A percentile compares a stretch with the other conserved stretches of the same genome.
phyloP scores from a whole-genome alignment of 257 asterid species.

The Ligustrum vulgare region DNA sequence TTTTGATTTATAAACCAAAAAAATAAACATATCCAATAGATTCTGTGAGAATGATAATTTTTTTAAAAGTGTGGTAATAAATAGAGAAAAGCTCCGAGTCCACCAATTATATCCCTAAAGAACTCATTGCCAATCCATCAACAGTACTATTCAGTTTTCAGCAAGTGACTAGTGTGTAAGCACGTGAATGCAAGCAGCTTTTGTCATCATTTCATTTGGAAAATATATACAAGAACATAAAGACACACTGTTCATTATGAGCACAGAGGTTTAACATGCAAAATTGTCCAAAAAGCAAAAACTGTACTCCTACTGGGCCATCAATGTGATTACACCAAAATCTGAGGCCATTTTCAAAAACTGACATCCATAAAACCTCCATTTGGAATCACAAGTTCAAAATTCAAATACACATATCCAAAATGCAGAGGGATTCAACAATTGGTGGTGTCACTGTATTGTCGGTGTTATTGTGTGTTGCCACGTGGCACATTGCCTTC shows the following conservation, averaged over 20 bases:
- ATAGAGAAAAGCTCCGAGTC: too few relatives aligned
- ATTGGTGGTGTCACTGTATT: conserved; percentile 37
- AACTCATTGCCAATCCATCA: too few relatives aligned
- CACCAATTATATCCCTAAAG: too few relatives aligned
- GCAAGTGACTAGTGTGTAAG: too few relatives aligned
- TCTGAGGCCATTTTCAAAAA: conserved; percentile 30
- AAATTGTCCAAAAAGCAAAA: conserved; percentile 25
- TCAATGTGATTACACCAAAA: conserved; percentile 35
- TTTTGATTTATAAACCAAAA: too few relatives aligned
- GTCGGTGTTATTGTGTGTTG: conserved; percentile 44
- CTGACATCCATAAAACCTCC: conserved; percentile 62
- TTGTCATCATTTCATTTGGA: too few relatives aligned
- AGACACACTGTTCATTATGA: conserved; percentile 20
- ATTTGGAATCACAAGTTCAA: conserved; percentile 22
- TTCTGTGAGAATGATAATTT: too few relatives aligned
- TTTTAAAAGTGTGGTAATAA: too few relatives aligned
- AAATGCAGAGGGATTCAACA: conserved; percentile 29
- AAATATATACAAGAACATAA: neutral
- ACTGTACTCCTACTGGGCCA: conserved; percentile 20
- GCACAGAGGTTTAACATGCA: conserved; percentile 24
- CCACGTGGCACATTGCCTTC: conserved; percentile 41
- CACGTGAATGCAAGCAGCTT: too few relatives aligned
- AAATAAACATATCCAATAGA: too few relatives aligned
- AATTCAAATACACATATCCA: conserved; percentile 13
- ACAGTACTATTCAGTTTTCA: too few relatives aligned